A percentile compares a stretch with the other conserved stretches of the same genome.
Evolutionary conservation across 2,329 filamentous ascomycete species (phyloP).

Genomic region (Catunica adiposa): DNA sequence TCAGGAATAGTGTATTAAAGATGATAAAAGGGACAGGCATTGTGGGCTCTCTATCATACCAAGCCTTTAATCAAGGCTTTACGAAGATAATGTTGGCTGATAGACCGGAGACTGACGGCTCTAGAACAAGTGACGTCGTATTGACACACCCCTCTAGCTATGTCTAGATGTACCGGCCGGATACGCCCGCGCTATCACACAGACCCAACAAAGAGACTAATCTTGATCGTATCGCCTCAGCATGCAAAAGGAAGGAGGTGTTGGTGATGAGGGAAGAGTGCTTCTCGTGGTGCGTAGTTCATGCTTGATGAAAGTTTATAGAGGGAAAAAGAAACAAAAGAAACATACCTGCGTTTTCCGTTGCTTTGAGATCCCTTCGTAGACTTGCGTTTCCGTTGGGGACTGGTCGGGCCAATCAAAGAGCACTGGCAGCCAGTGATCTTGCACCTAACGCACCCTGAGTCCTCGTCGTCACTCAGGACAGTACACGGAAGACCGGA

Average conservation of each 20-base stretch:
- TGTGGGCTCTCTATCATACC: not conserved
- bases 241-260: not conserved
- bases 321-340: not conserved
- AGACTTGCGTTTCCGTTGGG: conserved; percentile 65
- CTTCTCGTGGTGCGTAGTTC: not conserved
- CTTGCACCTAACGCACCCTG: conserved; percentile 59
- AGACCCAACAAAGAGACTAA: not conserved
- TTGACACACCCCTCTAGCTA: conserved; percentile 1
- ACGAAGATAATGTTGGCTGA: not conserved
- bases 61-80: not conserved
- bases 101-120: not conserved
- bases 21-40: not conserved
- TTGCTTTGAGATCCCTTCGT: conserved; percentile 27
- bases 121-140: not conserved
- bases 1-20: conserved; percentile 6
- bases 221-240: not conserved
- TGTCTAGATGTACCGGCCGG: not conserved
- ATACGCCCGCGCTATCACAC: conserved; percentile 8
- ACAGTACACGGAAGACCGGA: conserved; percentile 57
- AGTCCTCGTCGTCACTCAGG: conserved; percentile 54
- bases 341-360: conserved; percentile 22
- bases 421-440: conserved; percentile 66
- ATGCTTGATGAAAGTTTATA: not conserved
- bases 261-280: not conserved
- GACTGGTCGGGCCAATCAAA: conserved; percentile 47